These are phyloP conservation scores for Melastoma malabathricum DNA, from an alignment of 345 rosid genomes.

Conservation along the genomic window DNA sequence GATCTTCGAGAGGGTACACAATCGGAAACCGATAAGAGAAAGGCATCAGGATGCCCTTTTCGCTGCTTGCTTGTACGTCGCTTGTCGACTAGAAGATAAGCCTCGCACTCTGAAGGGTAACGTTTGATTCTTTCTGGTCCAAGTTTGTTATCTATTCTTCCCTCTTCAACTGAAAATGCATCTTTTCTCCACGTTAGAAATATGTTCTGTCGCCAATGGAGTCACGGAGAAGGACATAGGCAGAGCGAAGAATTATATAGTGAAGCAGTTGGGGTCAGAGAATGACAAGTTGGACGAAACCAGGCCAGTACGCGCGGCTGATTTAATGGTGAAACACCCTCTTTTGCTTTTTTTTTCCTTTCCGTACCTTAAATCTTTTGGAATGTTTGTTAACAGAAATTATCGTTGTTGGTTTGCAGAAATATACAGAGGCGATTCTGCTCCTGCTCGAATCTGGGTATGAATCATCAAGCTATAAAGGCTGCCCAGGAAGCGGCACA, in stretches of 20 bases:
- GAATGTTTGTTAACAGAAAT: no score
- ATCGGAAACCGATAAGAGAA: slow-evolving; percentile 95
- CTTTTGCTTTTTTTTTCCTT: no score
- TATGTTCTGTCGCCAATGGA: slow-evolving; percentile 98
- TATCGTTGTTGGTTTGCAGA: no score
- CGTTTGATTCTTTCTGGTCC: slow-evolving; percentile 47
- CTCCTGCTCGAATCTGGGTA: slow-evolving; percentile 94
- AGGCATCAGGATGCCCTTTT: slow-evolving; percentile 95
- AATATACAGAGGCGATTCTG: slow-evolving; percentile 71
- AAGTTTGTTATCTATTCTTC: slow-evolving; percentile 36
- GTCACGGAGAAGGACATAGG: slow-evolving; percentile 98
- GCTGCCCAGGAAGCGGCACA: slow-evolving; percentile 95
- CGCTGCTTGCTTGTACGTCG: slow-evolving; percentile 95
- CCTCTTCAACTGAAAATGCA: slow-evolving; percentile 35
- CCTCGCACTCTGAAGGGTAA: slow-evolving; percentile 98
- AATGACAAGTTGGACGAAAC: slow-evolving; percentile 82
- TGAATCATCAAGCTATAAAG: slow-evolving; percentile 84
- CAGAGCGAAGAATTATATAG: slow-evolving; percentile 93
- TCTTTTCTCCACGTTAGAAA: slow-evolving; percentile 54
- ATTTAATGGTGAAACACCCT: no score
- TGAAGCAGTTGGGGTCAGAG: slow-evolving; percentile 89
- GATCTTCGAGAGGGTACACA: slow-evolving; percentile 89
- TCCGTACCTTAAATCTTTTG: no score
- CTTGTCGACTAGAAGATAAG: slow-evolving; percentile 97
- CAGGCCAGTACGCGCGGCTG: slow-evolving; percentile 38